Base-by-base conservation (phyloP, 148 eudicot genomes). In the Chenopodium berlandieri region DNA sequence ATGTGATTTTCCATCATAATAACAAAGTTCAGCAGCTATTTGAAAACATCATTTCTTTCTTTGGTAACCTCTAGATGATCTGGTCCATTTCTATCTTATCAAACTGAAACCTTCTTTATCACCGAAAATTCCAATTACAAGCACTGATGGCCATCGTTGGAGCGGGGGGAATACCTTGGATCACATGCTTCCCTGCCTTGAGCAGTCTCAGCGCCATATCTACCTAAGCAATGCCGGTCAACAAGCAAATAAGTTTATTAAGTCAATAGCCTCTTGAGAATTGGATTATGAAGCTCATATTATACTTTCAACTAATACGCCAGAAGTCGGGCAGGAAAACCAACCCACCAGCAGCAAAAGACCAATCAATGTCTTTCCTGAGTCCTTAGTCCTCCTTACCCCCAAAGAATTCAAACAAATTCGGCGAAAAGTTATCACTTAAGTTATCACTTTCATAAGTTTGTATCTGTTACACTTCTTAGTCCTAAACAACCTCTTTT, bases 181-280 rank as follows among this genome's bases (percentile, higher is more conserved):
- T 90, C 60, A 95, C 98, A 88, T 95, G 98, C 88, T 95, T 95
- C 84, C 98, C 98, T 78, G 89, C 94, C 90, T 92, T 95, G 48
- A 95, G 91, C 74, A 95, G 69, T 90, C 84, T 91, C 76, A 90
- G 79, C 67, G 97, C 91, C 84, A 93, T 87, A 58, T 95, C 97
- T 78, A 95, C 98, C 98, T 95, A 80, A 48, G 80, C 78, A 82
- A 75, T 37, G 27, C 65, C 37, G 7, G 66, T 56, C 52, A 73
- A 78, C n/a, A 30, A 54, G 56, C 52, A 56, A 71, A 44, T 48
- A 58, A 75, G 20, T 11, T 19, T 30, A 52, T 74, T 74, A 75
- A 74, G 3, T 0, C n/a, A 34, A 81, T 66, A n/a, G 4, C 47
- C 14, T 63, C 22, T 44, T 34, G 13, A 64, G 52, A n/a, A 12